Percentiles rank a stretch among this genome's conserved stretches.
Evolutionary conservation across 75 land plant genomes (phyloP).

Genomic region (Pinus taeda): DNA sequence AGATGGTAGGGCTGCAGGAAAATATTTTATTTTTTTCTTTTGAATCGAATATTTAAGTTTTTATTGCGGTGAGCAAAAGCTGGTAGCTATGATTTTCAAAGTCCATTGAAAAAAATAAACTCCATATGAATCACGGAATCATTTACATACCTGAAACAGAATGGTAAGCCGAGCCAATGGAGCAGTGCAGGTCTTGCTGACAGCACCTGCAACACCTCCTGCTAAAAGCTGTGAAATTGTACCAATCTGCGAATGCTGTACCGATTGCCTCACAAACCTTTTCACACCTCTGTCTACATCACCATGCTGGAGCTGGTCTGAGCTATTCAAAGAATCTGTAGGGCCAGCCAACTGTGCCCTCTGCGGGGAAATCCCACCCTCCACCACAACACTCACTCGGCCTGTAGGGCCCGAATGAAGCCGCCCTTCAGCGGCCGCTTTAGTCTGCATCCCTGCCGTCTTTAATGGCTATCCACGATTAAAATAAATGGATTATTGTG

Average conservation of each 20-base stretch:
- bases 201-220: conserved; percentile 90
- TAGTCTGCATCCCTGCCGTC: conserved; percentile 5
- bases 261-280: conserved; percentile 11
- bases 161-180: conserved; percentile 86
- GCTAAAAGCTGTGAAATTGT: conserved; percentile 75
- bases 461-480: not conserved
- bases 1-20: too few relatives aligned
- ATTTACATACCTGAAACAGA: conserved; percentile 53
- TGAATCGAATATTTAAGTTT: too few relatives aligned
- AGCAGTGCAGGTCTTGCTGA: conserved; percentile 93
- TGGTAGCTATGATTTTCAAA: too few relatives aligned
- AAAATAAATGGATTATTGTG: too few relatives aligned
- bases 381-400: conserved; percentile 4
- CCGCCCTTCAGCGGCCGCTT: conserved; percentile 5
- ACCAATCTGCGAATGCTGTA: conserved; percentile 54
- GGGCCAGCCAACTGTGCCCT: not conserved
- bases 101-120: too few relatives aligned
- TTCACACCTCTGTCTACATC: conserved; percentile 8
- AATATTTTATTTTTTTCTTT: too few relatives aligned
- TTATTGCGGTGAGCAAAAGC: too few relatives aligned
- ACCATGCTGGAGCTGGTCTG: conserved; percentile 9
- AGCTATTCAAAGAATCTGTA: not conserved
- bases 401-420: conserved; percentile 7
- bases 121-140: not conserved
- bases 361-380: not conserved